Conservation (phyloP, 2,329 filamentous ascomycete species). For the Diaporthe sp. region DNA sequence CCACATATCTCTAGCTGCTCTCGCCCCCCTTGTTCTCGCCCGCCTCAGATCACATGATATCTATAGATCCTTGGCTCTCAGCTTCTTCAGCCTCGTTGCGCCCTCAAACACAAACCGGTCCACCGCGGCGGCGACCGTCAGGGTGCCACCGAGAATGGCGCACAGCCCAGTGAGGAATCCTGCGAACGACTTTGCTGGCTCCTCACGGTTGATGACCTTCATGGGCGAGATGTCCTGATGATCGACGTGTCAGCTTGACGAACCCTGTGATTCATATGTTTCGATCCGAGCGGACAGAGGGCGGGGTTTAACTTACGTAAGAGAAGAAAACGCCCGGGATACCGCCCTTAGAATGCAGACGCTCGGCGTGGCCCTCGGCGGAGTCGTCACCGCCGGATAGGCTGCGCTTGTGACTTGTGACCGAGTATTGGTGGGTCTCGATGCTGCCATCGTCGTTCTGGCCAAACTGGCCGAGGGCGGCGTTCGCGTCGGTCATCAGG, state of each 20-base stretch:
- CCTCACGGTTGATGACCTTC: constrained; percentile 99
- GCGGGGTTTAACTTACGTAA: constrained; percentile 75
- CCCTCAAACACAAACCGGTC: constrained; percentile 95
- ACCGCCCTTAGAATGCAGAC: constrained; percentile 88
- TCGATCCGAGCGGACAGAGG: background rate
- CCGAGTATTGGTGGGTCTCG: constrained; percentile 98
- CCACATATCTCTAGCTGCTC: background rate
- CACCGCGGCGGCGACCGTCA: constrained; percentile 94
- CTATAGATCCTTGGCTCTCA: constrained; percentile 75
- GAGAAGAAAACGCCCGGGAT: constrained; percentile 99
- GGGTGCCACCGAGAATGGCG: constrained; percentile 92
- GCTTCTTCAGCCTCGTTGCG: constrained; percentile 85
- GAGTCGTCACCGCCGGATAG: constrained; percentile 86
- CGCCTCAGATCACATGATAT: background rate
- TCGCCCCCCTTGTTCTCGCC: background rate
- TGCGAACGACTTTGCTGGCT: constrained; percentile 87
- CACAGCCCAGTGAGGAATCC: constrained; percentile 95
- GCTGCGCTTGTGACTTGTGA: constrained; percentile 95
- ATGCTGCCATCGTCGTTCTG: constrained; percentile 81
- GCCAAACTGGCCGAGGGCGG: constrained; percentile 78
- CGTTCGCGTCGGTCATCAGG: constrained; percentile 62
- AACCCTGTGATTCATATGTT: background rate
- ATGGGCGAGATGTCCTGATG: constrained; percentile 94
- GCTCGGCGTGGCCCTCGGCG: constrained; percentile 91
- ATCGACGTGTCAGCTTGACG: constrained; percentile 43